These are phyloP conservation scores for Calonectria ilicicola DNA, from an alignment of 2,329 filamentous ascomycete species.

Conservation along the genomic window DNA sequence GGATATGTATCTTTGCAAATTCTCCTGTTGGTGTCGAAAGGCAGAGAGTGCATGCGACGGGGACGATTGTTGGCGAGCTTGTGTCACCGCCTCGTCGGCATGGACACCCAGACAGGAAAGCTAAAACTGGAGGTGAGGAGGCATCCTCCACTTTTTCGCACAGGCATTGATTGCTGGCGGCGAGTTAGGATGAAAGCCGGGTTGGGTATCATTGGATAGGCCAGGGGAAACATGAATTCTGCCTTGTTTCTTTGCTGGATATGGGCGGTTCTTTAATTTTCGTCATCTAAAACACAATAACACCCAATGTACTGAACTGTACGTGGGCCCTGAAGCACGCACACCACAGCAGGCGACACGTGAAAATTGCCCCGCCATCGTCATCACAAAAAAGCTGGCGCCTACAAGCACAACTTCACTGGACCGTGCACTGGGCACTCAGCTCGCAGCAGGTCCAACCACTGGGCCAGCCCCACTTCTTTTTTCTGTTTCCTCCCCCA, in stretches of 20 bases:
- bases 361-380: constrained; percentile 26
- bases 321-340: no score
- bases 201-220: not conserved
- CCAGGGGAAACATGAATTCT: not conserved
- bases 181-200: not conserved
- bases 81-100: constrained; percentile 21
- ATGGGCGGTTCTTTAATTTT: not conserved
- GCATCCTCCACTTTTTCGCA: constrained; percentile 18
- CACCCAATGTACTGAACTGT: no score
- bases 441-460: constrained; percentile 15
- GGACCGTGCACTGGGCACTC: constrained; percentile 7
- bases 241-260: not conserved
- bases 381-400: constrained; percentile 9
- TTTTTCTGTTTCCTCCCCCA: constrained; percentile 36
- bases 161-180: not conserved
- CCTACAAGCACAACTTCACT: constrained; percentile 9
- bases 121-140: constrained; percentile 2
- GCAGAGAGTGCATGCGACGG: not conserved
- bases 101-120: not conserved
- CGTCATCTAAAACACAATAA: no score
- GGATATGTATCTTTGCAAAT: constrained; percentile 1
- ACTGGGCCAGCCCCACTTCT: constrained; percentile 32
- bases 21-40: constrained; percentile 10
- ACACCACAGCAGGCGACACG: constrained; percentile 10
- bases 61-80: constrained; percentile 1